Conservation (phyloP, 2,329 filamentous ascomycete genomes). For the Colletotrichum tanaceti region DNA sequence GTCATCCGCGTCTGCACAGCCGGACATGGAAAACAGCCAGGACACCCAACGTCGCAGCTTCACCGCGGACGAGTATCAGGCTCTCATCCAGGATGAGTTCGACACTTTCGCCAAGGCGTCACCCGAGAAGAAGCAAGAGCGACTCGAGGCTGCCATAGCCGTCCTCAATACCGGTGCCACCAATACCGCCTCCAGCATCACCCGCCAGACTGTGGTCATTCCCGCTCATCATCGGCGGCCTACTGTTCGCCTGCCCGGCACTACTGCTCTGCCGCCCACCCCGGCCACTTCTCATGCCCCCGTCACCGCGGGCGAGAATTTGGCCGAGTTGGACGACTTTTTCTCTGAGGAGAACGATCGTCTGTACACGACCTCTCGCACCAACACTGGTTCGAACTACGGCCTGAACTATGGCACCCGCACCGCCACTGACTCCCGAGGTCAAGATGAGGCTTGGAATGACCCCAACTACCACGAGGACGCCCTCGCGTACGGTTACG, state of each 20-base stretch:
- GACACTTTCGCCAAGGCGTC: slow-evolving; percentile 18
- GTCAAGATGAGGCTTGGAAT: slow-evolving; percentile 18
- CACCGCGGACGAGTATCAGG: slow-evolving; percentile 23
- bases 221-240: slow-evolving; percentile 1
- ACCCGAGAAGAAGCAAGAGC: slow-evolving; percentile 26
- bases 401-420: not conserved
- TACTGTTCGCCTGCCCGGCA: not conserved
- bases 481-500: slow-evolving; percentile 29
- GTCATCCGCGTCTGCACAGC: not conserved
- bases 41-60: slow-evolving; percentile 14
- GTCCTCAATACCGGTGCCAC: not conserved
- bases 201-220: slow-evolving; percentile 26
- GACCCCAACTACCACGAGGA: slow-evolving; percentile 30
- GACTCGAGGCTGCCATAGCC: not conserved
- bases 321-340: slow-evolving; percentile 31
- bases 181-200: not conserved
- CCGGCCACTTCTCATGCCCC: slow-evolving; percentile 13
- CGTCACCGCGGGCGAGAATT: slow-evolving; percentile 10
- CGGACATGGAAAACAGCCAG: not conserved
- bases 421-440: not conserved
- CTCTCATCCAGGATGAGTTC: slow-evolving; percentile 28
- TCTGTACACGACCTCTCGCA: slow-evolving; percentile 2
- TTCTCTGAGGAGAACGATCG: slow-evolving; percentile 29
- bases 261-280: slow-evolving; percentile 26
- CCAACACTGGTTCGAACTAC: not conserved